Evolutionary conservation across 2,329 filamentous ascomycete genomes (phyloP), one percentile per base, ranked within the genome.

Genomic region (Dryadomyces quercus-mongolicae): DNA sequence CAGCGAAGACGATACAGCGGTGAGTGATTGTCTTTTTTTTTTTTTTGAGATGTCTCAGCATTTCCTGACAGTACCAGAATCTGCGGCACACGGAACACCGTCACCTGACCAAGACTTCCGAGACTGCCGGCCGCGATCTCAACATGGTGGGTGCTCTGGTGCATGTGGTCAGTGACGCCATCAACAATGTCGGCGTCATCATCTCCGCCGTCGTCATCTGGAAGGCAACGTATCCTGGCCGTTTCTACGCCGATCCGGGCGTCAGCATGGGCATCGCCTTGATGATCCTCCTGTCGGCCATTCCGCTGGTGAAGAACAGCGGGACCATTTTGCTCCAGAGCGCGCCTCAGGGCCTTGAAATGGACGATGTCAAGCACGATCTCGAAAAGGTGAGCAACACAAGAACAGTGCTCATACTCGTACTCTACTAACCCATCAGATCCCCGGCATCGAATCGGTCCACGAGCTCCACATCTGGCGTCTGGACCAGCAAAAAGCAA

Each of bases 131-230:
- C 1, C 73, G 72, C 55, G 82, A 90, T 62, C 71, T 90, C n/a
- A 84, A 82, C 12, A 84, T 88, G 72, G 69, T 86, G 57, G 85
- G 82, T 1, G 84, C 87, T 1, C 63, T 90, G 12, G 67, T 87
- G 15, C 86, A 91, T 61, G 77, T 90, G 25, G 62, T 86, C 2
- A 82, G 85, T 36, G 86, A 91, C 62, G 84, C 84, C 5, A 73
- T 85, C 58, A 90, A 89, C 68, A 91, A 91, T 60, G 66, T 89
- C 12, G 85, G 85, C 10, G 85, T 91, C 56, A 88, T 89, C 50
- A 70, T 84, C 40, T 78, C 85, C 1, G 84, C 83, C 0, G 62
- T 84, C 2, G 72, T 88, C 36, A 85, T 90, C 64, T 88, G 84
- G 85, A 71, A 82, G 55, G 71, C 76, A 0, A 64, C 74, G 34